Evolutionary conservation across 1,284 basidiomycete genomes (phyloP), one percentile per base, ranked within the genome.

Genomic region (Apiotrichum porosum): DNA sequence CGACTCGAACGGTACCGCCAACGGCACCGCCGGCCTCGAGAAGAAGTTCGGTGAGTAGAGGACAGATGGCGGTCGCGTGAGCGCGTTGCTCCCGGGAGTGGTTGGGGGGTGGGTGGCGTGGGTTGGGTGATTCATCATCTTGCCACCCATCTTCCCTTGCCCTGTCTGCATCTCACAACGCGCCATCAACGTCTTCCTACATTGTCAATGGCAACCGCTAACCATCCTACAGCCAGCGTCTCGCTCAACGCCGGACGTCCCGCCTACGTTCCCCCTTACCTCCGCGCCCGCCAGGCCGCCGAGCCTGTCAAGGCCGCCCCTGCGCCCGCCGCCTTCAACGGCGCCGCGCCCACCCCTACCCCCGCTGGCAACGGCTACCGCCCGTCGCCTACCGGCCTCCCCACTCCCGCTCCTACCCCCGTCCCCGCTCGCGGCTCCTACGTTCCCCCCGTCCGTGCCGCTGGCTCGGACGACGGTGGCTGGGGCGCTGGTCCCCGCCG

Each of bases 241-340:
- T 54, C 59, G 14, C 53, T 71, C 33, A 83, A 83, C 73, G 79
- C 74, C 47, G 61, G 60, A 26, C 85, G 84, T 79, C 82, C 86
- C 68, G 83, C 90, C 61, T 95, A 95, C 78, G 86, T 95, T 62
- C 91, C 91, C 63, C 91, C 91, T 70, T 90, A 94, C 65, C 60
- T 77, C 73, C 89, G 80, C 83, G 86, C 56, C 60, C 58, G 62
- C 54, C 48, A 84, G 56, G 53, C 57, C 47, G 46, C 56, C 30
- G 51, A 48, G 37, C 49, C 54, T 12, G 6, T 12, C n/a, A 32
- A 36, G 54, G 2, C 37, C 15, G 23, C 37, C 15, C 41, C 41
- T n/a, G 26, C 26, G 8, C 26, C 26, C 12, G 26, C 26, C 26
- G 38, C 43, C 45, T 54, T 50, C 48, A 52, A 52, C 53, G 48